A percentile compares a stretch with the other conserved stretches of the same genome.
Conservation (phyloP, 2,329 filamentous ascomycete species). For the Exophiala lecanii-corni region DNA sequence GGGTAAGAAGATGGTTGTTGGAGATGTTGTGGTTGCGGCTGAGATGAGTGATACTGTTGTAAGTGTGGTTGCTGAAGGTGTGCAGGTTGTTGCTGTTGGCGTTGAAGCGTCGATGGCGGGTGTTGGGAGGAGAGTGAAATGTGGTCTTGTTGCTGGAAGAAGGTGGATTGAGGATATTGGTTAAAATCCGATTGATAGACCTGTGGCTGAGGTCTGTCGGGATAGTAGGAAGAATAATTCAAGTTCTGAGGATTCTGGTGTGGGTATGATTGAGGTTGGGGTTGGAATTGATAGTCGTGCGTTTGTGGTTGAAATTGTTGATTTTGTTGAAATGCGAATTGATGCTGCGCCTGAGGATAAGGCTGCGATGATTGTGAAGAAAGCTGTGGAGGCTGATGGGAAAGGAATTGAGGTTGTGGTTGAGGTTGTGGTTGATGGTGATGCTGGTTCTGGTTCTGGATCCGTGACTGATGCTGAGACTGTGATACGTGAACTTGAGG, state of each 20-base stretch:
- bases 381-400: constrained; percentile 3
- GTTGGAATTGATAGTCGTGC: constrained; percentile 7
- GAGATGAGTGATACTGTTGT: constrained; percentile 5
- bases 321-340: not conserved
- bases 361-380: not conserved
- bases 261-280: constrained; percentile 6
- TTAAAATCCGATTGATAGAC: constrained; percentile 2
- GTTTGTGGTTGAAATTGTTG: constrained; percentile 2
- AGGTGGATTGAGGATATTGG: constrained; percentile 4
- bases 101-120: no score
- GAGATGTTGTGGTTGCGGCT: not conserved
- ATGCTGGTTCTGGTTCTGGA: not conserved
- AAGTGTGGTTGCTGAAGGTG: constrained; percentile 3
- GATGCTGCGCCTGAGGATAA: constrained; percentile 2
- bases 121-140: not conserved
- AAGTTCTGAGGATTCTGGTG: constrained; percentile 33
- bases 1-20: no score
- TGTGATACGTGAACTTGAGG: constrained; percentile 5
- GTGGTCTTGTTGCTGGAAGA: constrained; percentile 1
- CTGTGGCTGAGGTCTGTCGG: constrained; percentile 29
- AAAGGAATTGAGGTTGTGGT: not conserved
- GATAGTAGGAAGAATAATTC: constrained; percentile 30
- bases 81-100: not conserved
- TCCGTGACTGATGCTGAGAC: constrained; percentile 3
- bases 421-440: constrained; percentile 4